Conservation (phyloP, 805 yeast genomes). For the Yarrowia sp. region DNA sequence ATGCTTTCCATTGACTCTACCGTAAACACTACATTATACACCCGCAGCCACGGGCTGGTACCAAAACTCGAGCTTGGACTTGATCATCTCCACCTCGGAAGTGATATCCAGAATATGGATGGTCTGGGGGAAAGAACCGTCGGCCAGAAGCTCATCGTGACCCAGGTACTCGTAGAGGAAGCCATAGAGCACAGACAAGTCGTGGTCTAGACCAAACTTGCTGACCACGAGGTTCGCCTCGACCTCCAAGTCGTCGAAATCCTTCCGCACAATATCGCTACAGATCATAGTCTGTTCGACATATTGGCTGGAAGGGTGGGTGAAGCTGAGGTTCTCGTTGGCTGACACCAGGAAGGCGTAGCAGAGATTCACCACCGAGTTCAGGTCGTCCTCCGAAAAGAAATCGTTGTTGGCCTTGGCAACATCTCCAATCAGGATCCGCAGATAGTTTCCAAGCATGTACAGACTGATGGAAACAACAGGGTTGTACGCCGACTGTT, state of each 20-base stretch:
- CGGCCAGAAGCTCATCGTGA: background rate
- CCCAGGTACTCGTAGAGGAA: conserved; percentile 14
- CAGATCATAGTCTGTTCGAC: conserved; percentile 1
- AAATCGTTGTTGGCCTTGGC: background rate
- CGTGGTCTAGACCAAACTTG: conserved; percentile 3
- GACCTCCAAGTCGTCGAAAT: background rate
- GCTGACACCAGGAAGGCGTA: background rate
- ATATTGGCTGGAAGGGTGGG: conserved; percentile 4
- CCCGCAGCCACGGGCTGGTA: background rate
- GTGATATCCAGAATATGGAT: background rate
- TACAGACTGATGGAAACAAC: conserved; percentile 18
- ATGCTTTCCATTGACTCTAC: background rate
- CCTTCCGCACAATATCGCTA: background rate
- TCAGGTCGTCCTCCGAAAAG: conserved; percentile 1
- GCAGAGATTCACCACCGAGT: conserved; percentile 10
- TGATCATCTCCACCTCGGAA: conserved; percentile 10
- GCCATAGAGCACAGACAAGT: background rate
- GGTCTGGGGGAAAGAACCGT: conserved; percentile 18
- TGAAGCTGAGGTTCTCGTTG: conserved; percentile 13
- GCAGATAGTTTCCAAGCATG: conserved; percentile 24
- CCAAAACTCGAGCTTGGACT: conserved; percentile 17
- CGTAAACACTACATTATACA: background rate
- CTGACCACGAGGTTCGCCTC: conserved; percentile 14
- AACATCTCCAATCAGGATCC: background rate
- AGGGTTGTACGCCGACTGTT: conserved; percentile 11